phyloP scores from a whole-genome alignment of 441 rosid genomes.

The Adansonia grandidieri region DNA sequence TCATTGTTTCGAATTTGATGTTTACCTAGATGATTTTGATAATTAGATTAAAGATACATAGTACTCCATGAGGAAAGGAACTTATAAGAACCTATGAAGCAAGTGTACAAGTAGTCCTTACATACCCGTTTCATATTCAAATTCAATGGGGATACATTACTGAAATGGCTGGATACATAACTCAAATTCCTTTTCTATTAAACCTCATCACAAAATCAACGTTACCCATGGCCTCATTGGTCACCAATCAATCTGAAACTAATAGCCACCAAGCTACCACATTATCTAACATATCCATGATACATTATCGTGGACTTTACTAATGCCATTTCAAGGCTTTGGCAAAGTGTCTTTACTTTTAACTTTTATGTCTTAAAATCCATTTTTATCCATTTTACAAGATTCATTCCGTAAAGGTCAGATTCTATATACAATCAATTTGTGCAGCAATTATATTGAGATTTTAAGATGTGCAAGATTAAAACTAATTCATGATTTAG shows the following conservation, averaged over 20 bases:
- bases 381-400: constrained; percentile 1
- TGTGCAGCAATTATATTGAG: not conserved
- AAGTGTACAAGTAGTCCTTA: not conserved
- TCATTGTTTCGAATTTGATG: not conserved
- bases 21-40: not conserved
- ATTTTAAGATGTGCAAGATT: not conserved
- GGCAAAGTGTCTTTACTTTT: not conserved
- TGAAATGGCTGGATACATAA: not conserved
- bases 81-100: not conserved
- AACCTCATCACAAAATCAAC: not conserved
- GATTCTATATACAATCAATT: not conserved
- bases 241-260: not conserved
- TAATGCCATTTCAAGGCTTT: not conserved
- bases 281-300: not conserved
- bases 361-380: not conserved
- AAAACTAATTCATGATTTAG: not conserved
- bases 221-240: not conserved
- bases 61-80: not conserved
- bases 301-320: not conserved
- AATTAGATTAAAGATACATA: not conserved
- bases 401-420: not conserved
- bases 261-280: not conserved
- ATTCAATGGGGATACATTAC: not conserved
- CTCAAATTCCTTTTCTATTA: not conserved
- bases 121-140: not conserved